A percentile compares a stretch with the other conserved stretches of the same genome.
Conservation (phyloP, 192 early-diverging fungal species). For the Allomyces macrogynus region DNA sequence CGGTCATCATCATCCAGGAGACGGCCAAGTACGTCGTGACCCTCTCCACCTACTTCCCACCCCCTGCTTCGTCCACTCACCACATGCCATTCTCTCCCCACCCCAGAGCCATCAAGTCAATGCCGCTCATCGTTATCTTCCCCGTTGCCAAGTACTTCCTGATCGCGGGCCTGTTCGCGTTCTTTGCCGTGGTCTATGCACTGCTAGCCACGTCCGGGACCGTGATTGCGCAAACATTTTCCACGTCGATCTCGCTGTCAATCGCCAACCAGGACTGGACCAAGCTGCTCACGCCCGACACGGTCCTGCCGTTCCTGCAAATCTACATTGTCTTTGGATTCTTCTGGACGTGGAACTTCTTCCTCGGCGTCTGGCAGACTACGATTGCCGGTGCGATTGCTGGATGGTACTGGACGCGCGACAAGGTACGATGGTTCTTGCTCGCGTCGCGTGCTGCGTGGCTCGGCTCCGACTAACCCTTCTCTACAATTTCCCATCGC, state of each 20-base stretch:
- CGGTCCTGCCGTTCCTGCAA: constrained; percentile 12
- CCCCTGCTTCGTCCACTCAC: too few relatives aligned
- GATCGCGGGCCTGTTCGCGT: not conserved
- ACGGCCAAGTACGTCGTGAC: not conserved
- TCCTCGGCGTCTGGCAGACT: constrained; percentile 20
- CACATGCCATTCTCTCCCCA: too few relatives aligned
- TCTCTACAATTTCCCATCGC: too few relatives aligned
- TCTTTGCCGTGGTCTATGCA: not conserved
- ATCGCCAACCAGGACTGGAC: not conserved
- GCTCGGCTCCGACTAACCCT: too few relatives aligned
- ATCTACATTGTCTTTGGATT: constrained; percentile 33
- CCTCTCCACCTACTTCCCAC: too few relatives aligned
- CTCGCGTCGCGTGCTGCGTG: too few relatives aligned
- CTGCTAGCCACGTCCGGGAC: not conserved
- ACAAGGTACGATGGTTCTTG: constrained; percentile 12
- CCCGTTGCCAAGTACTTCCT: not conserved
- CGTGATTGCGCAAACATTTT: not conserved
- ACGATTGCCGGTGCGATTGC: constrained; percentile 30
- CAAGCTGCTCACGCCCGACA: not conserved
- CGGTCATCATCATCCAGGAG: not conserved
- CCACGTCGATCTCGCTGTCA: not conserved
- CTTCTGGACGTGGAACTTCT: constrained; percentile 25
- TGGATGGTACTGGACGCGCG: constrained; percentile 26
- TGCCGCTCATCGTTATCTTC: not conserved
- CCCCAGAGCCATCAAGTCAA: not conserved